Evolutionary conservation across 2,329 filamentous ascomycete genomes (phyloP), one percentile per base, ranked within the genome.

Genomic region (Huntiella savannae): DNA sequence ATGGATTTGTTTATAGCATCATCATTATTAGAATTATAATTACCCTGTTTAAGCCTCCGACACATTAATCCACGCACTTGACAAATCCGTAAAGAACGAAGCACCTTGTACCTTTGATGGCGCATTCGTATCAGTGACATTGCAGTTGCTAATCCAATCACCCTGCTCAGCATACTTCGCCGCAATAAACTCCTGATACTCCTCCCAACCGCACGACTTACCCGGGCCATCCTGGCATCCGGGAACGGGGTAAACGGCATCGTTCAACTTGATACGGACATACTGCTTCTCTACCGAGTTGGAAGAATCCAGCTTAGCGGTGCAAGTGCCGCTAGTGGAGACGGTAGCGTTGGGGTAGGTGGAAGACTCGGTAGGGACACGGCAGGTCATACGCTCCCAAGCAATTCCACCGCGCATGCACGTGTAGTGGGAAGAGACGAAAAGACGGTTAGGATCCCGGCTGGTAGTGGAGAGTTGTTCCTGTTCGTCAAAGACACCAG

Each of bases 401-500:
- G 71, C 68, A 19, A 81, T 66, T 1, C 75, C 79, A 2, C 77
- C 77, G 5, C 75, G 64, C 75, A 80, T 80, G 0, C 71, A 68
- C 1, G 70, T 67, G 42, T 74, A 71, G 43, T 68, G 64, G 11
- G 68, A 72, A 15, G 69, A 65, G n/a, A 67, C 61, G 56, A 71
- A 79, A 6, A 70, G 61, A 34, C 71, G 62, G 37, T 65, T 54
- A 8, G 63, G 57, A 10, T 69, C 62, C 28, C 70, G 68, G 28
- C 59, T 57, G 2, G 64, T 65, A 1, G 62, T 59, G 0, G 70
- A 63, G 1, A 80, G 63, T 2, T 62, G 55, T 3, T 58, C 53
- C 53, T 79, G 66, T 6, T 63, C 60, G 50, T 79, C 75, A 52
- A 77, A 79, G 1, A 79, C 66, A 1, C 77, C 77, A 12, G 70